Evolutionary conservation across 1,139 yeast genomes (phyloP).

Genomic region (Hyphopichia pseudoburtonii): DNA sequence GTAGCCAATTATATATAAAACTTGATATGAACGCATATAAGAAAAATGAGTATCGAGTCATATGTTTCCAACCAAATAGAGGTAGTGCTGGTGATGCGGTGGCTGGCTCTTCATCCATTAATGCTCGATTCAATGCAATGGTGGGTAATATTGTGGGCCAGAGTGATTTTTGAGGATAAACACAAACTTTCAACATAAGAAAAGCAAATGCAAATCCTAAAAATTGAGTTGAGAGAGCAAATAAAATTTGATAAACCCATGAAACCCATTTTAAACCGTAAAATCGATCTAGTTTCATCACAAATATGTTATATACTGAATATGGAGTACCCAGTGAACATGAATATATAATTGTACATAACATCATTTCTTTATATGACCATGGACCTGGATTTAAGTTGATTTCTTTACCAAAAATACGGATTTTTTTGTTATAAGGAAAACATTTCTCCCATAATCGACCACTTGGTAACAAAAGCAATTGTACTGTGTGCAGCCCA

Average conservation of each 20-base stretch:
- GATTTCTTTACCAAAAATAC: conserved; percentile 19
- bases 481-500: conserved; percentile 43
- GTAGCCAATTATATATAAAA: conserved; percentile 45
- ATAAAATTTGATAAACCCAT: conserved; percentile 36
- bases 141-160: conserved; percentile 52
- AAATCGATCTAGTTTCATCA: conserved; percentile 44
- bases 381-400: conserved; percentile 45
- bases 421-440: conserved; percentile 24
- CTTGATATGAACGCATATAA: conserved; percentile 31
- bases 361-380: conserved; percentile 33
- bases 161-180: conserved; percentile 44
- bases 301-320: conserved; percentile 44
- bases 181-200: conserved; percentile 43
- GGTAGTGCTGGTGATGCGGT: conserved; percentile 9
- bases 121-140: conserved; percentile 44
- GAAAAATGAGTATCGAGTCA: conserved; percentile 42
- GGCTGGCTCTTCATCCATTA: conserved; percentile 31
- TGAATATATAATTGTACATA: conserved; percentile 42
- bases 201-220: conserved; percentile 51
- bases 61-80: conserved; percentile 40
- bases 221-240: conserved; percentile 43
- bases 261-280: conserved; percentile 48
- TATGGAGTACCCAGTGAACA: conserved; percentile 49
- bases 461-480: conserved; percentile 42
- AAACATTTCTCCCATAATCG: conserved; percentile 38